Percentiles rank a stretch among this genome's conserved stretches.
These are phyloP conservation scores for Auxenochlorella protothecoides DNA, from an alignment of 139 green algal genomes.

Conservation along the genomic window DNA sequence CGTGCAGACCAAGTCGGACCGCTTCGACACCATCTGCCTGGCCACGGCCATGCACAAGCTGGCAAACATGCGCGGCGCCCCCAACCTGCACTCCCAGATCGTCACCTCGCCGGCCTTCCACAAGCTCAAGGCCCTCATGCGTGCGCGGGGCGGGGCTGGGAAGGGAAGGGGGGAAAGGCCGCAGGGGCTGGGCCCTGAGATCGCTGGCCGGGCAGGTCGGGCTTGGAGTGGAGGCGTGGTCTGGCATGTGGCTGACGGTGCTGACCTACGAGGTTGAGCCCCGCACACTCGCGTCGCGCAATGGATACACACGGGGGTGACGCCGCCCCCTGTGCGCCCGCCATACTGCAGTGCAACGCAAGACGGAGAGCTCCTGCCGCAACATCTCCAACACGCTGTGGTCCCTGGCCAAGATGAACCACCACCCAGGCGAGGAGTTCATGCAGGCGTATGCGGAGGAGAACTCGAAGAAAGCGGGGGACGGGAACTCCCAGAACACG, in stretches of 20 bases:
- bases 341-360: slow-evolving; percentile 6
- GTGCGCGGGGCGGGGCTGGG: slow-evolving; percentile 5
- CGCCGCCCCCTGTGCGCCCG: background rate
- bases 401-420: slow-evolving; percentile 36
- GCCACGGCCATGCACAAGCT: slow-evolving; percentile 40
- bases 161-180: background rate
- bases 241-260: no score
- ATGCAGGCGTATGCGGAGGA: slow-evolving; percentile 17
- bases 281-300: no score
- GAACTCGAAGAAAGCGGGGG: slow-evolving; percentile 4
- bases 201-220: background rate
- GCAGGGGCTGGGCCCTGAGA: background rate
- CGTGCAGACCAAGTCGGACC: slow-evolving; percentile 6
- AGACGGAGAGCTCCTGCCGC: slow-evolving; percentile 18
- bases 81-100: slow-evolving; percentile 20
- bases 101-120: slow-evolving; percentile 22
- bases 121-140: slow-evolving; percentile 20
- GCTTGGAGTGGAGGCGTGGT: no score
- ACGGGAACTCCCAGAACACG: slow-evolving; percentile 23
- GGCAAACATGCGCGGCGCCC: slow-evolving; percentile 17
- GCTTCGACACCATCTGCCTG: slow-evolving; percentile 40
- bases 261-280: no score
- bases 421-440: slow-evolving; percentile 23
- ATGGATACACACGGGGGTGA: no score
- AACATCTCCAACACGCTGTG: slow-evolving; percentile 47